Evolutionary conservation across 768 basidiomycete genomes (phyloP).

Genomic region (Inosperma sp.): DNA sequence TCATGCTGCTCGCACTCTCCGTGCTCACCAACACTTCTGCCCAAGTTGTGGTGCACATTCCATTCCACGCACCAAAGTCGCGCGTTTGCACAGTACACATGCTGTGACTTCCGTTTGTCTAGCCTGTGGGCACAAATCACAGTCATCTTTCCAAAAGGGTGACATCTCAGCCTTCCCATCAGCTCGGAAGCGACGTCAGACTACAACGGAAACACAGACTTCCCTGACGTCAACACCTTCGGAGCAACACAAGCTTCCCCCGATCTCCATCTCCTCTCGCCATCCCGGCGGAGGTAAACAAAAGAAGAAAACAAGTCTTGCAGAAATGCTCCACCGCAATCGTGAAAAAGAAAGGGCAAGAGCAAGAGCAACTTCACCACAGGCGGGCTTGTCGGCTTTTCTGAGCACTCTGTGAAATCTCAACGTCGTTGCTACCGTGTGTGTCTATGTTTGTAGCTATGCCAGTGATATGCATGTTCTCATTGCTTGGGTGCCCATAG

Average conservation of each 20-base stretch:
- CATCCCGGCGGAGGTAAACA: constrained; percentile 18
- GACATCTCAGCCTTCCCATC: constrained; percentile 17
- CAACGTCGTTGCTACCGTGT: neutral
- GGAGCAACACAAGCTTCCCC: constrained; percentile 11
- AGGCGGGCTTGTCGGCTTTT: constrained; percentile 51
- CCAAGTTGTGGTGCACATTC: constrained; percentile 50
- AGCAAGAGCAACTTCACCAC: constrained; percentile 23
- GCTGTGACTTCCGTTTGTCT: constrained; percentile 25
- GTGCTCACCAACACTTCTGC: constrained; percentile 33
- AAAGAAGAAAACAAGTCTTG: constrained; percentile 56
- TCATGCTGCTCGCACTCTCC: constrained; percentile 42
- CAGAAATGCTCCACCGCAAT: constrained; percentile 60
- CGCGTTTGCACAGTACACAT: constrained; percentile 22
- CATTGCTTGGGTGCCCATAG: constrained; percentile 64
- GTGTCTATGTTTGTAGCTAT: constrained; percentile 7
- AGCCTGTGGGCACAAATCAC: constrained; percentile 25
- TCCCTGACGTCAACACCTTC: constrained; percentile 10
- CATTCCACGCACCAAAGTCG: constrained; percentile 35
- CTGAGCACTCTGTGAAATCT: constrained; percentile 37
- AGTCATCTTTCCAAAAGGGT: constrained; percentile 16
- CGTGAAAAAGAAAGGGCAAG: constrained; percentile 46
- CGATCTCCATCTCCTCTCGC: neutral
- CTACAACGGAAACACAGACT: constrained; percentile 4
- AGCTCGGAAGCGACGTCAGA: constrained; percentile 9
- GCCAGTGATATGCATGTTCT: neutral